Evolutionary conservation across 2,329 filamentous ascomycete genomes (phyloP).

Genomic region (Tolypocladium sp.): DNA sequence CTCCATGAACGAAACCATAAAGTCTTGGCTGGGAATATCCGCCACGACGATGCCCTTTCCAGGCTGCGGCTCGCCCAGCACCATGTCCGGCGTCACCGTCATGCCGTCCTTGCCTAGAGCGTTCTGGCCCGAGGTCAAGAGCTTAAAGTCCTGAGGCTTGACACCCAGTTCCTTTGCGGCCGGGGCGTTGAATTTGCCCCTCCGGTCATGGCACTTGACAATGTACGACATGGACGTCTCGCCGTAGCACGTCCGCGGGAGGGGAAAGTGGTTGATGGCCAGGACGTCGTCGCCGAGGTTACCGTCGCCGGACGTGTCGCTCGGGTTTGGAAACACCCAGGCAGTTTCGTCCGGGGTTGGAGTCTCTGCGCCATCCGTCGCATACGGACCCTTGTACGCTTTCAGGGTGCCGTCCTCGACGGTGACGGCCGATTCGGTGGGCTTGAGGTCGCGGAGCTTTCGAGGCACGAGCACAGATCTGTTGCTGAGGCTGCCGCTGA

Average conservation of each 20-base stretch:
- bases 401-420: slow-evolving; percentile 56
- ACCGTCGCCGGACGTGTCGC: slow-evolving; percentile 5
- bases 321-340: slow-evolving; percentile 15
- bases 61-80: slow-evolving; percentile 57
- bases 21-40: slow-evolving; percentile 64
- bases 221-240: slow-evolving; percentile 76
- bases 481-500: slow-evolving; percentile 20
- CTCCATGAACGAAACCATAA: slow-evolving; percentile 59
- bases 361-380: slow-evolving; percentile 9
- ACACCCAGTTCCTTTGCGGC: slow-evolving; percentile 60
- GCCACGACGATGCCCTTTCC: slow-evolving; percentile 72
- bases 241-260: slow-evolving; percentile 62
- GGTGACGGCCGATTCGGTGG: slow-evolving; percentile 40
- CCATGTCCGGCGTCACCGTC: slow-evolving; percentile 76
- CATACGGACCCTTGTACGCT: slow-evolving; percentile 56
- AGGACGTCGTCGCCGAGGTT: slow-evolving; percentile 8
- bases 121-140: slow-evolving; percentile 52
- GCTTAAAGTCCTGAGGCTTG: slow-evolving; percentile 42
- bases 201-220: slow-evolving; percentile 62
- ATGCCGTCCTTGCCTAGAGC: slow-evolving; percentile 56
- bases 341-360: slow-evolving; percentile 13
- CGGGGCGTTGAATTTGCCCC: slow-evolving; percentile 69
- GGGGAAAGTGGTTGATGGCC: slow-evolving; percentile 17
- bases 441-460: slow-evolving; percentile 17
- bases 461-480: slow-evolving; percentile 12